Evolutionary conservation across 768 basidiomycete species (phyloP).

Genomic region (Leucocoprinus birnbaumii): DNA sequence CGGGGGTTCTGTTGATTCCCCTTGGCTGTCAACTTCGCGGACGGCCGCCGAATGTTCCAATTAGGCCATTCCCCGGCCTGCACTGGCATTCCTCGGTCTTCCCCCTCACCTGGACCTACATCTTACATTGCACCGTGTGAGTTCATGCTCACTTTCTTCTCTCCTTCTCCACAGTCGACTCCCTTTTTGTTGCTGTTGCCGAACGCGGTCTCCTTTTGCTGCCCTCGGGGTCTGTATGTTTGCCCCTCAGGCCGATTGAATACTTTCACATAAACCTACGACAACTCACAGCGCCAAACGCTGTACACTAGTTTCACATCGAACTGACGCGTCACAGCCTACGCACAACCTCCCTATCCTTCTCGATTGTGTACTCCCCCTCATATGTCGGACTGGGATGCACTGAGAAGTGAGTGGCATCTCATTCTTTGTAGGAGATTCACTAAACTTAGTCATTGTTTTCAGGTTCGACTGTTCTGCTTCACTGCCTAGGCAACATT

Average conservation of each 20-base stretch:
- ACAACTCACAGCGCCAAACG: background rate
- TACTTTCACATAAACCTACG: background rate
- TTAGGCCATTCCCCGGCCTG: no score
- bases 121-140: background rate
- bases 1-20: background rate
- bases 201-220: no score
- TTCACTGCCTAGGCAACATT: constrained; percentile 17
- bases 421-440: background rate
- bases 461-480: background rate
- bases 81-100: no score
- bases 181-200: no score
- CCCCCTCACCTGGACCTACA: no score
- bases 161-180: background rate
- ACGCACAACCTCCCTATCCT: background rate
- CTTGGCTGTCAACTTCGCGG: background rate
- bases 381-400: background rate
- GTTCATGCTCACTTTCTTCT: background rate
- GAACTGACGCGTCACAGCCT: no score
- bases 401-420: background rate
- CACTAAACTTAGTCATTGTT: background rate
- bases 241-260: background rate
- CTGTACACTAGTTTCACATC: no score
- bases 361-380: background rate
- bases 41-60: background rate
- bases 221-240: background rate